phyloP scores from a whole-genome alignment of 1,284 basidiomycete genomes.

The Testicularia cyperi region DNA sequence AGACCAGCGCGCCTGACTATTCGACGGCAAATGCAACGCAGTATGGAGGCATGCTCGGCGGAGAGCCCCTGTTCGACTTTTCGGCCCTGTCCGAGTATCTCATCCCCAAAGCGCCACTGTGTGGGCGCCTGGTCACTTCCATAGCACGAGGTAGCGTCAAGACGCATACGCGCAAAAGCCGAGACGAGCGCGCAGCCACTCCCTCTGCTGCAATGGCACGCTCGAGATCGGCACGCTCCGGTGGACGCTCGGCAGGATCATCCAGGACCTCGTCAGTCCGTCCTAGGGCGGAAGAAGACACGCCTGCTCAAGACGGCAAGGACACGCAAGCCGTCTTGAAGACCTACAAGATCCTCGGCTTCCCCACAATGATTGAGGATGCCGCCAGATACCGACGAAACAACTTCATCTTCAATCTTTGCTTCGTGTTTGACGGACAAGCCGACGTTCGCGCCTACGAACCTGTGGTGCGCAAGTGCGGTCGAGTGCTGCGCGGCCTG shows the following conservation, averaged over 20 bases:
- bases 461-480: conserved; percentile 90
- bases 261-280: conserved; percentile 4
- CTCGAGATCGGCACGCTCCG: conserved; percentile 11
- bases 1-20: neutral
- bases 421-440: conserved; percentile 83
- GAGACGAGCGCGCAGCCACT: conserved; percentile 4
- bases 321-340: conserved; percentile 14
- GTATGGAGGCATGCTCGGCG: conserved; percentile 2
- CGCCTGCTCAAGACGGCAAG: neutral
- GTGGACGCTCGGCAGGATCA: conserved; percentile 5
- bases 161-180: neutral
- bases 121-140: conserved; percentile 78
- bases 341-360: conserved; percentile 54
- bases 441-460: conserved; percentile 93
- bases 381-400: conserved; percentile 52
- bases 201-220: conserved; percentile 7
- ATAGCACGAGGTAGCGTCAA: conserved; percentile 23
- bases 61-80: conserved; percentile 76
- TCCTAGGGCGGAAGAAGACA: conserved; percentile 1
- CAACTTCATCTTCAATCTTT: conserved; percentile 85
- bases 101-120: conserved; percentile 82
- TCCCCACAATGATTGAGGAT: conserved; percentile 50
- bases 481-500: conserved; percentile 78
- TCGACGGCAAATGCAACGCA: conserved; percentile 2
- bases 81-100: conserved; percentile 88